These are phyloP conservation scores for Coemansia sp. DNA, from an alignment of 192 early-diverging fungal genomes.

Conservation along the genomic window DNA sequence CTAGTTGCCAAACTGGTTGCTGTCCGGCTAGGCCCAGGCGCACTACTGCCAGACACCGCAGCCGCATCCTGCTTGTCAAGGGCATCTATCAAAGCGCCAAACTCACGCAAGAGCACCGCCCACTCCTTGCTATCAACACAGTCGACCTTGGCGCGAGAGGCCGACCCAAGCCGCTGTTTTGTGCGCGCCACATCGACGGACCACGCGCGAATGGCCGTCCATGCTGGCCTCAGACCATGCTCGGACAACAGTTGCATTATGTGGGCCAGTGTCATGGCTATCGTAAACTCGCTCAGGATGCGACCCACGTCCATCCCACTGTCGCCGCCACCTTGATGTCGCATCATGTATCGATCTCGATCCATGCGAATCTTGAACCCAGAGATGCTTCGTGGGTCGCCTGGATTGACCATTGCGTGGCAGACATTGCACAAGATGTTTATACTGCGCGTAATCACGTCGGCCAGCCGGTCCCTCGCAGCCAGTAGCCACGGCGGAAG, in stretches of 20 bases:
- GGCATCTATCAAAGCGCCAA: slow-evolving; percentile 29
- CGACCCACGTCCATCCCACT: slow-evolving; percentile 23
- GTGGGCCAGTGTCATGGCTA: slow-evolving; percentile 56
- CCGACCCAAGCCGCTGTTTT: slow-evolving; percentile 21
- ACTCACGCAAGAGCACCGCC: slow-evolving; percentile 28
- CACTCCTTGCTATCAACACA: slow-evolving; percentile 55
- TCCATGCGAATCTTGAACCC: slow-evolving; percentile 41
- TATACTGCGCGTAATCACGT: slow-evolving; percentile 56
- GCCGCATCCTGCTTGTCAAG: slow-evolving; percentile 19
- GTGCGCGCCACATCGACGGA: slow-evolving; percentile 40
- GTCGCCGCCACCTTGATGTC: slow-evolving; percentile 11
- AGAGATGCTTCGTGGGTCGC: slow-evolving; percentile 35
- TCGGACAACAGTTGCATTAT: slow-evolving; percentile 57
- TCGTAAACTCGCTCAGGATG: slow-evolving; percentile 60
- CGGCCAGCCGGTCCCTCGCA: slow-evolving; percentile 49
- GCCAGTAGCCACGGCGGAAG: slow-evolving; percentile 56
- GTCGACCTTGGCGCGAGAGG: slow-evolving; percentile 51
- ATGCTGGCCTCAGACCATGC: slow-evolving; percentile 52
- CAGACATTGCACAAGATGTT: slow-evolving; percentile 52
- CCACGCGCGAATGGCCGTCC: slow-evolving; percentile 41
- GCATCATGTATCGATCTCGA: slow-evolving; percentile 33
- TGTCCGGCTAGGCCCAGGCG: not conserved
- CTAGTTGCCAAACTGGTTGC: not conserved
- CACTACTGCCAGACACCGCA: not conserved
- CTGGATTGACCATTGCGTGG: slow-evolving; percentile 39